Conservation (phyloP, 1,139 yeast genomes). For the Blastobotrys capitulatus region DNA sequence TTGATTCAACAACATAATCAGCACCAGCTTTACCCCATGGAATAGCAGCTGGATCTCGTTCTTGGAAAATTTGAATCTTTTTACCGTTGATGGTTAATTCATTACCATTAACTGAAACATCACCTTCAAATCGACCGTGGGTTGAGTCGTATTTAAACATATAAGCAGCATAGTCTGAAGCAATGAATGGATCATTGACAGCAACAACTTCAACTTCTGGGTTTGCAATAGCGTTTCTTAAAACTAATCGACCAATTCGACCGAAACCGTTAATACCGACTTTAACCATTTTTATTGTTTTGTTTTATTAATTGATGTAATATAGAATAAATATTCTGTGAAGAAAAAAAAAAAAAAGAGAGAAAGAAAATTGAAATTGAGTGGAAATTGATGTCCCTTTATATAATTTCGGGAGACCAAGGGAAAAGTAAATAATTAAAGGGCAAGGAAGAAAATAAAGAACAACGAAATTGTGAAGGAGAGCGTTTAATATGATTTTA, state of each 20-base stretch:
- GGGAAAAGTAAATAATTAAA: background rate
- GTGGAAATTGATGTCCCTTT: background rate
- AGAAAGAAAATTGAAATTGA: background rate
- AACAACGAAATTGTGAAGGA: too few species aligned
- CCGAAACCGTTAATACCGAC: constrained; percentile 90
- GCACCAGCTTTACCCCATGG: constrained; percentile 81
- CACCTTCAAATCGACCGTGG: constrained; percentile 72
- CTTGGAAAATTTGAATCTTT: constrained; percentile 63
- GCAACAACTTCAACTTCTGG: constrained; percentile 70
- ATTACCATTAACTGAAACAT: constrained; percentile 54
- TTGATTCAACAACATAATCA: constrained; percentile 78
- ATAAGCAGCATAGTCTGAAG: constrained; percentile 78
- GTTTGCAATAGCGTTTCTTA: constrained; percentile 70
- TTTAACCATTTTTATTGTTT: constrained; percentile 24
- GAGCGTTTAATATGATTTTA: too few species aligned
- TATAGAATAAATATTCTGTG: background rate
- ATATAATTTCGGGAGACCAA: background rate
- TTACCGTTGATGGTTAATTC: constrained; percentile 62
- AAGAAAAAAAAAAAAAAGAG: background rate
- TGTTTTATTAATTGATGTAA: background rate
- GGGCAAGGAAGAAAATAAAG: too few species aligned
- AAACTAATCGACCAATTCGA: constrained; percentile 78
- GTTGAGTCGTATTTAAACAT: constrained; percentile 88
- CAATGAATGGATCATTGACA: constrained; percentile 79
- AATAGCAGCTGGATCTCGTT: constrained; percentile 70